Evolutionary conservation across 2,329 filamentous ascomycete species (phyloP).

Genomic region (Alternaria dauci): DNA sequence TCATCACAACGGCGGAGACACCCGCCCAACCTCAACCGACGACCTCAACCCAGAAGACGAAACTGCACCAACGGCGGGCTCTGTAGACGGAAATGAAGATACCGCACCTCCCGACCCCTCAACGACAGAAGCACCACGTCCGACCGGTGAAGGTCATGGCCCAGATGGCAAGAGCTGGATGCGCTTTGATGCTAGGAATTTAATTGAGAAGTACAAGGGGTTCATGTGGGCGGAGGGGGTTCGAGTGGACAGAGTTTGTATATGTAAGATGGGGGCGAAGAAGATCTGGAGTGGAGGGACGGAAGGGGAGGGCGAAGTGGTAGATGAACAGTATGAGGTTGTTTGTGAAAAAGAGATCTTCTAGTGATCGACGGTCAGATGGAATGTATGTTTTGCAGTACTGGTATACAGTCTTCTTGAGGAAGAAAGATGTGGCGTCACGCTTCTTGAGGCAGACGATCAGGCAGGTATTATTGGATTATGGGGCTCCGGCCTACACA

Average conservation of each 20-base stretch:
- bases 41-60: neutral
- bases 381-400: too few species aligned
- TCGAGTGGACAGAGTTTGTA: slow-evolving; percentile 72
- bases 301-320: slow-evolving; percentile 56
- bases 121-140: neutral
- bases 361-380: neutral
- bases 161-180: slow-evolving; percentile 41
- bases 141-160: slow-evolving; percentile 13
- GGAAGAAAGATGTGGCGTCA: too few species aligned
- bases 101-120: neutral
- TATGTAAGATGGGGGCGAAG: slow-evolving; percentile 90
- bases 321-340: slow-evolving; percentile 63
- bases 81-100: slow-evolving; percentile 3
- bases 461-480: too few species aligned
- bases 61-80: slow-evolving; percentile 15
- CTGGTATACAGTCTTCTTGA: too few species aligned
- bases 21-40: neutral
- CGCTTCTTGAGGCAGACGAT: too few species aligned
- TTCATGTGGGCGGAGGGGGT: slow-evolving; percentile 76
- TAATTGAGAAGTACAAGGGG: slow-evolving; percentile 66
- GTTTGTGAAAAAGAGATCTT: slow-evolving; percentile 50
- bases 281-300: slow-evolving; percentile 57
- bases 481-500: too few species aligned
- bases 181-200: slow-evolving; percentile 52
- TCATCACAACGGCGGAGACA: neutral